These are phyloP conservation scores for Neofusicoccum cordaticola DNA, from an alignment of 2,329 filamentous ascomycete genomes.

Conservation along the genomic window DNA sequence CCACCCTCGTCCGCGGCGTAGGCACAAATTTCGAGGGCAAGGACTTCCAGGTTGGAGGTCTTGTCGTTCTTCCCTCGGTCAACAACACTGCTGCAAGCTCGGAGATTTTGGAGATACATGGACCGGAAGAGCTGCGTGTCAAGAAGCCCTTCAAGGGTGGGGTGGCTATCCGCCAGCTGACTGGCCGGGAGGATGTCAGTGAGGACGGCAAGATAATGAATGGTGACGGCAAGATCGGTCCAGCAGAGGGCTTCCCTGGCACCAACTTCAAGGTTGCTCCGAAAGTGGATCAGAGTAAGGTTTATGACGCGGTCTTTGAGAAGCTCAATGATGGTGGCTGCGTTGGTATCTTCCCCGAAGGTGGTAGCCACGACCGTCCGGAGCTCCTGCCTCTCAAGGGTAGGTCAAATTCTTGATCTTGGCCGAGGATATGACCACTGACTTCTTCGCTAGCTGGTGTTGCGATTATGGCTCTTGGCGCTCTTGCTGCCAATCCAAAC, in stretches of 20 bases:
- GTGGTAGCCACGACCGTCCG: constrained; percentile 90
- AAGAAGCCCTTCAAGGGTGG: constrained; percentile 84
- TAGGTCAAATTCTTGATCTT: constrained; percentile 24
- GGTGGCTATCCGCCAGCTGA: constrained; percentile 75
- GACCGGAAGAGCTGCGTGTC: constrained; percentile 75
- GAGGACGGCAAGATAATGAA: constrained; percentile 63
- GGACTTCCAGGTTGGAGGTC: constrained; percentile 72
- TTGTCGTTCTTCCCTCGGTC: constrained; percentile 80
- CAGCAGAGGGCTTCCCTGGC: constrained; percentile 62
- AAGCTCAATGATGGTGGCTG: constrained; percentile 79
- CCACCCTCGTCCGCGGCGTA: constrained; percentile 73
- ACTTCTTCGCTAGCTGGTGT: constrained; percentile 65
- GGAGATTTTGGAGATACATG: constrained; percentile 77
- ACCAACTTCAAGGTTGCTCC: constrained; percentile 84
- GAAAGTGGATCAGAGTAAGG: constrained; percentile 88
- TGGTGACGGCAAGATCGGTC: constrained; percentile 52
- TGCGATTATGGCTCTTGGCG: constrained; percentile 94
- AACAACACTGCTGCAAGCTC: constrained; percentile 78
- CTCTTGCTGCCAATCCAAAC: constrained; percentile 78
- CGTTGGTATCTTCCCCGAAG: constrained; percentile 95
- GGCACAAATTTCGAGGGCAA: constrained; percentile 76
- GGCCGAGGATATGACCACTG: constrained; percentile 14
- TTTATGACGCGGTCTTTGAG: constrained; percentile 90
- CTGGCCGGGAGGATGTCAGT: constrained; percentile 71
- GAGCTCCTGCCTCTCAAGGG: constrained; percentile 85